phyloP scores from a whole-genome alignment of 2,329 filamentous ascomycete genomes.

The Fusarium illudens region DNA sequence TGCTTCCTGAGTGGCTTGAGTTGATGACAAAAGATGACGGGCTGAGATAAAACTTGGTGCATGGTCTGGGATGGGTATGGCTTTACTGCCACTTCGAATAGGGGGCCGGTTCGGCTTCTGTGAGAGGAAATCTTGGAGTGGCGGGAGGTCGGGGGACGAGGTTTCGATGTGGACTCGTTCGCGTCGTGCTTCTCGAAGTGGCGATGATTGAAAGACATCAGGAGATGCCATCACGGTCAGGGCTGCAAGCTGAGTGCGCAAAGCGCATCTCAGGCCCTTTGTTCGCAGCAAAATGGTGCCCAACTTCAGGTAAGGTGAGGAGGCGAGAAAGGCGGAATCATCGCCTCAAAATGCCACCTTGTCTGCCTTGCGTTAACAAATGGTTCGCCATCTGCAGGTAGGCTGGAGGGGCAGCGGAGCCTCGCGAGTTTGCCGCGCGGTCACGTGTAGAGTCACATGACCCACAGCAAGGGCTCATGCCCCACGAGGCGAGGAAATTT shows the following conservation, averaged over 20 bases:
- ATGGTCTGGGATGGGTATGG: constrained; percentile 49
- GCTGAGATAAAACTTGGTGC: constrained; percentile 54
- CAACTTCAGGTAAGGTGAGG: constrained; percentile 9
- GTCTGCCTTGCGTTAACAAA: constrained; percentile 14
- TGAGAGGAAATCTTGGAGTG: constrained; percentile 58
- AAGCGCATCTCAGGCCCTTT: constrained; percentile 53
- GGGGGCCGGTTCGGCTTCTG: constrained; percentile 46
- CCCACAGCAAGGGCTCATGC: constrained; percentile 48
- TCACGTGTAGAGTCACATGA: constrained; percentile 51
- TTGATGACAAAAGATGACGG: constrained; percentile 48
- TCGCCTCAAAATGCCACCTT: constrained; percentile 17
- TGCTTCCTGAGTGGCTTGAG: constrained; percentile 38
- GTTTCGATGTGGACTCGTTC: constrained; percentile 49
- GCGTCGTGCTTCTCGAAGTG: constrained; percentile 45
- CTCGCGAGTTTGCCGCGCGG: constrained; percentile 45
- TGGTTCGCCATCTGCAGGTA: constrained; percentile 9
- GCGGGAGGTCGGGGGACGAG: constrained; percentile 65
- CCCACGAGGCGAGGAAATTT: constrained; percentile 47
- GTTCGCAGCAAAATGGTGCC: constrained; percentile 44
- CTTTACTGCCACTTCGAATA: constrained; percentile 49
- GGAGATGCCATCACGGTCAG: constrained; percentile 47
- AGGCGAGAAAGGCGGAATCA: constrained; percentile 24
- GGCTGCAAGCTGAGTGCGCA: constrained; percentile 51
- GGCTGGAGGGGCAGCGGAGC: not conserved
- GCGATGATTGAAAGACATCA: constrained; percentile 45